Base-by-base conservation (phyloP, 2,329 filamentous ascomycete genomes). In the Chlorencoelia australis region DNA sequence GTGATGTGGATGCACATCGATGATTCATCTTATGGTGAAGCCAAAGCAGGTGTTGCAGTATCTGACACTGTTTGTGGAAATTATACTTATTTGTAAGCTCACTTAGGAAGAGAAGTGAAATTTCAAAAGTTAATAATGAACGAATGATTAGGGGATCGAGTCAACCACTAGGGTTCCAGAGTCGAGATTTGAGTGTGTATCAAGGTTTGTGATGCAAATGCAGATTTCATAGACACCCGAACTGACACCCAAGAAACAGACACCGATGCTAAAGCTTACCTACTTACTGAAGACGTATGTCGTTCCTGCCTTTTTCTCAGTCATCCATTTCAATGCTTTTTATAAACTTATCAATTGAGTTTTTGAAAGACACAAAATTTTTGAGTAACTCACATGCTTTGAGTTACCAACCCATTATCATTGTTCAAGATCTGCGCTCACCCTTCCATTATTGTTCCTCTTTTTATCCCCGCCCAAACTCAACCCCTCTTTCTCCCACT, bases 1-100 rank as follows among this genome's bases (percentile, higher is more conserved):
- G 76, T 82, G n/a, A 59, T 82, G 54, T 82, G 73, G 63, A 65
- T 82, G 63, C 78, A 82, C 50, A 79, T 81, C 32, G 78, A 83
- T 50, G 67, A 61, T 37, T 62, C 61, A 19, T 66, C 65, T 50
- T 82, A 82, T 46, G 65, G 63, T 1, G 76, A 80, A 22, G 79
- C 78, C 0, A 73, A 70, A 37, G 73, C 76, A 2, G 79, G 76
- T 0, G 73, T 82, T 5, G 79, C 78, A 0, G 75, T 68, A 0
- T 67, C 69, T 0, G 61, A 66, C 41, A 64, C 59, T 0, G 71
- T 81, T 0, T 81, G 77, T 45, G 77, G 79, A 2, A 59, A 64
- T 25, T 83, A 82, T 48, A 57, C 56, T 4, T 72, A 71, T 47
- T 44, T 60, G 52, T 54, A 32, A 47, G 52, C 44, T 28, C 26